A percentile compares a stretch with the other conserved stretches of the same genome.
phyloP scores from a whole-genome alignment of 176 grass and related monocot genomes.

The sorghum (Sorghum bicolor) region Sorghum_bicolor_NCBIv3 NC_012878.2:57721001-57721500 shows the following conservation, averaged over 20 bases:
- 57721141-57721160: neutral
- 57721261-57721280: conserved; percentile 79
- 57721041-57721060: conserved; percentile 96
- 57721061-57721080: conserved; percentile 97
- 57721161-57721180: neutral
- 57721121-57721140: neutral
- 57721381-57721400: conserved; percentile 94
- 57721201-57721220: conserved; percentile 61
- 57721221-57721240: conserved; percentile 79
- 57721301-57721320: conserved; percentile 92
- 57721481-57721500: conserved; percentile 63
- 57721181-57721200: conserved; percentile 97
- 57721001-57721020: conserved; percentile 83
- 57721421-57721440: conserved; percentile 21
- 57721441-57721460: neutral
- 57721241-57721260: conserved; percentile 75
- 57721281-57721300: conserved; percentile 98
- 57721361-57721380: conserved; percentile 87
- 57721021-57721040: conserved; percentile 59
- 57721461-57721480: neutral
- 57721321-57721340: conserved; percentile 75
- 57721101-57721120: neutral
- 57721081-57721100: conserved; percentile 77
- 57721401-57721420: conserved; percentile 75
- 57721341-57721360: conserved; percentile 95